Evolutionary conservation across 1,284 basidiomycete genomes (phyloP).

Genomic region (Gomphus bonarii): DNA sequence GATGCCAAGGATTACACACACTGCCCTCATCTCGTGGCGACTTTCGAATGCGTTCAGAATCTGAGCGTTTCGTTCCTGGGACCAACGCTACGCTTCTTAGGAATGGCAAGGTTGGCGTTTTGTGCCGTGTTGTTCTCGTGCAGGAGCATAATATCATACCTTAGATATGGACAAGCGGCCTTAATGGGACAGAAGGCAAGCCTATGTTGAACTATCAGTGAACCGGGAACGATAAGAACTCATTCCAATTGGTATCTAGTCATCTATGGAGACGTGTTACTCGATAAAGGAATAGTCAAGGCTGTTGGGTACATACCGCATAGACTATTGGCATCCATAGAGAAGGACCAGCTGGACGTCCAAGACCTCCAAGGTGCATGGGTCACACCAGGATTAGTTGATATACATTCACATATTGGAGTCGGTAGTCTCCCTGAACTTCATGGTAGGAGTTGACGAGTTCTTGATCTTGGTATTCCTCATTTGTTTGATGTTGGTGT

Average conservation of each 20-base stretch:
- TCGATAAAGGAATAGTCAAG: constrained; percentile 33
- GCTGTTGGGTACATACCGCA: constrained; percentile 21
- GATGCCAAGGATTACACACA: constrained; percentile 14
- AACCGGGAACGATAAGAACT: neutral
- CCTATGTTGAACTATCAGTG: neutral
- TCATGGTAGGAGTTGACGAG: constrained; percentile 2
- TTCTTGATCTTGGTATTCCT: neutral
- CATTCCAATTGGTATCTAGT: neutral
- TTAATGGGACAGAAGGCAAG: constrained; percentile 7
- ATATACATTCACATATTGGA: constrained; percentile 25
- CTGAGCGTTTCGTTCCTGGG: constrained; percentile 63
- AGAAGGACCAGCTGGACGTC: constrained; percentile 12
- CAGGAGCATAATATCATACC: constrained; percentile 31
- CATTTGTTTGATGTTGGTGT: neutral
- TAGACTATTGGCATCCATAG: constrained; percentile 8
- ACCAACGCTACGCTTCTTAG: constrained; percentile 58
- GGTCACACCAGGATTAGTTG: constrained; percentile 26
- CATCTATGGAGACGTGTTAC: constrained; percentile 22
- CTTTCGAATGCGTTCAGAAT: constrained; percentile 47
- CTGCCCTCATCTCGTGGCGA: constrained; percentile 17
- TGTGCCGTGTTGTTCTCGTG: constrained; percentile 23
- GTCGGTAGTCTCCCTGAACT: constrained; percentile 15
- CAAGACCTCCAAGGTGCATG: constrained; percentile 30
- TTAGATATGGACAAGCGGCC: constrained; percentile 7
- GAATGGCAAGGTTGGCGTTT: constrained; percentile 63